Evolutionary conservation across 179 eudicot species (phyloP).

Genomic region (Actinidia arguta): DNA sequence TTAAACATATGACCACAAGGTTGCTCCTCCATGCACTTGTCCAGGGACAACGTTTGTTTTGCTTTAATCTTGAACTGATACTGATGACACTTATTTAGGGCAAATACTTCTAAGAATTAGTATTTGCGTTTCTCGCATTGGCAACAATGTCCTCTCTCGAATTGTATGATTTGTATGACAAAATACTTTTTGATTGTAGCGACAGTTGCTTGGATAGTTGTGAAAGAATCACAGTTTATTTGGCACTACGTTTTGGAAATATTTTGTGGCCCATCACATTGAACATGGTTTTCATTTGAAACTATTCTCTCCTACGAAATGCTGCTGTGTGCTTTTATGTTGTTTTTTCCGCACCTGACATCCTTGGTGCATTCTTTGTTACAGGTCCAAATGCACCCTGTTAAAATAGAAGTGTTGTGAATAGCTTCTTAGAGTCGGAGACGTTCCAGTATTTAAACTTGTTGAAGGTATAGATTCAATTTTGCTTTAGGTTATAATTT

Average conservation of each 20-base stretch:
- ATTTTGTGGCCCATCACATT: not conserved
- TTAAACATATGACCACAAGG: no score
- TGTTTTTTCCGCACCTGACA: not conserved
- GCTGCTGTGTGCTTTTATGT: not conserved
- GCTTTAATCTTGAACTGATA: not conserved
- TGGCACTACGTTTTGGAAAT: not conserved
- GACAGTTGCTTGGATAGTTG: not conserved
- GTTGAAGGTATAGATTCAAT: conserved; percentile 19
- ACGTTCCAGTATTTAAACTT: conserved; percentile 13
- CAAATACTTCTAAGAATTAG: not conserved
- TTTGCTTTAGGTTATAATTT: conserved; percentile 13
- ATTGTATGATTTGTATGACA: not conserved
- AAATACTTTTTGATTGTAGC: not conserved
- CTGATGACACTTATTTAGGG: not conserved
- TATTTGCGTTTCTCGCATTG: not conserved
- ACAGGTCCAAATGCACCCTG: conserved; percentile 24
- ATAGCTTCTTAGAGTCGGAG: conserved; percentile 23
- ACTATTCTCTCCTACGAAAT: not conserved
- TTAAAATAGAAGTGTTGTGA: conserved; percentile 9
- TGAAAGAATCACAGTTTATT: not conserved
- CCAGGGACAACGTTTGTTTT: not conserved
- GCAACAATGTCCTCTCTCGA: not conserved
- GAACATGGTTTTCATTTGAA: conserved; percentile 10
- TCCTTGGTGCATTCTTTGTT: conserved; percentile 13
- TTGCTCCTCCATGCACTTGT: no score